Base-by-base conservation (phyloP, 768 basidiomycete genomes). In the Pholiota conissans region DNA sequence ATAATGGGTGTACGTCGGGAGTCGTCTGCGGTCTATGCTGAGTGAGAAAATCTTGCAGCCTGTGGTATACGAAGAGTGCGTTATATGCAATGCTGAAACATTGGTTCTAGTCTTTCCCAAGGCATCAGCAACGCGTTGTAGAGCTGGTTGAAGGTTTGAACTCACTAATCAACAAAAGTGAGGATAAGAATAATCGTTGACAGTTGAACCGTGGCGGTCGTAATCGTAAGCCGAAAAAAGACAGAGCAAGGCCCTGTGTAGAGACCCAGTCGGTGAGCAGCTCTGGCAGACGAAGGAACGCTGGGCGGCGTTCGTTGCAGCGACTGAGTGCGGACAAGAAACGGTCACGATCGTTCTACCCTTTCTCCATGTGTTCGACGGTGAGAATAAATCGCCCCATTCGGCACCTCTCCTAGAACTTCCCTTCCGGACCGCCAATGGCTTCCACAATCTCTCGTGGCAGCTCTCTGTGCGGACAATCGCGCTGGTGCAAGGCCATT, bases 1-100 rank as follows among this genome's bases (percentile, higher is more conserved):
- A 70, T 72, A 55, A 69, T 69, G 56, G 22, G 28, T 52, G 42
- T 35, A 37, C 24, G 27, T 34, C n/a, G 49, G 18, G 29, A 24
- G 46, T 55, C 42, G 42, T 54, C 42, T 46, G 28, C 28, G 3
- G 28, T 39, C 37, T 39, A 11, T n/a, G 29, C 18, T 49, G 52
- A 50, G 42, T 26, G 37, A 40, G 45, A 46, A 53, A 52, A 39
- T 32, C 14, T 46, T 47, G 51, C 34, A 7, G 48, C 32, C 27
- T 49, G 46, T 37, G 10, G 29, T 34, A 47, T 42, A 49, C 32
- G 29, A 24, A 9, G 10, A 13, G 29, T 49, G 29, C 29, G 49
- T 56, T 61, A 63, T 51, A 63, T 49, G 35, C 20, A 57, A 51
- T 52, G 40, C 20, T 30, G 58, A 32, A 57, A 52, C 63, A 64